A percentile compares a stretch with the other conserved stretches of the same genome.
phyloP scores from a whole-genome alignment of 768 basidiomycete genomes.

The Astraeus odoratus region DNA sequence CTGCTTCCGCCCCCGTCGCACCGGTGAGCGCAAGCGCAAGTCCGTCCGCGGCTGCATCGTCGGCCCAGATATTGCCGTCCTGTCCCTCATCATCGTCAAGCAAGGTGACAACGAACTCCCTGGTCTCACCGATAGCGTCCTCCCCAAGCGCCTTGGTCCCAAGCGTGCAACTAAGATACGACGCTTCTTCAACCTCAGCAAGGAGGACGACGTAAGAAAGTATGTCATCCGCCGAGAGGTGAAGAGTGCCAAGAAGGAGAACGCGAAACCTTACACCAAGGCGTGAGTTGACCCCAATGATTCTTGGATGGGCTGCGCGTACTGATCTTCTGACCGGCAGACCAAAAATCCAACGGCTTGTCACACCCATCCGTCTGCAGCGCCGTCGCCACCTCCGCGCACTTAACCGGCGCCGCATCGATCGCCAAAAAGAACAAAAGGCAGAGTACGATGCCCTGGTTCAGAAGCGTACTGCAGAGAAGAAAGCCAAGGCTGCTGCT shows the following conservation, averaged over 20 bases:
- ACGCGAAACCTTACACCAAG: slow-evolving; percentile 93
- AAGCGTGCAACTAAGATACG: slow-evolving; percentile 98
- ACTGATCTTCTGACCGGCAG: slow-evolving; percentile 32
- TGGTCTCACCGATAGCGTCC: slow-evolving; percentile 84
- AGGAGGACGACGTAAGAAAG: slow-evolving; percentile 98
- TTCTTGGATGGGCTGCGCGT: no score
- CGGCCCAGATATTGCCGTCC: slow-evolving; percentile 91
- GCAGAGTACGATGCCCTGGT: slow-evolving; percentile 83
- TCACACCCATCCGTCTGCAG: slow-evolving; percentile 93
- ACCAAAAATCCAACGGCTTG: slow-evolving; percentile 95
- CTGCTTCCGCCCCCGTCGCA: slow-evolving; percentile 89
- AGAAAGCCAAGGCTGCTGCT: slow-evolving; percentile 86
- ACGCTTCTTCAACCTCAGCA: slow-evolving; percentile 93
- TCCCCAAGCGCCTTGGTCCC: slow-evolving; percentile 94
- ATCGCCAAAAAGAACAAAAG: slow-evolving; percentile 93
- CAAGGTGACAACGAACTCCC: slow-evolving; percentile 88
- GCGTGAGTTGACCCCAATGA: slow-evolving; percentile 51
- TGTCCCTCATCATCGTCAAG: slow-evolving; percentile 92
- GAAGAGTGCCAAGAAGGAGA: slow-evolving; percentile 78
- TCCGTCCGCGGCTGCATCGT: slow-evolving; percentile 98
- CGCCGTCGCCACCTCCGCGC: slow-evolving; percentile 89
- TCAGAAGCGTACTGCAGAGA: slow-evolving; percentile 87
- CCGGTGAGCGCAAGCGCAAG: slow-evolving; percentile 97
- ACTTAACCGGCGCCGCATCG: slow-evolving; percentile 81
- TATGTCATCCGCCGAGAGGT: slow-evolving; percentile 95